Evolutionary conservation across 2,329 filamentous ascomycete genomes (phyloP).

Genomic region (Verticillium dahliae): DNA sequence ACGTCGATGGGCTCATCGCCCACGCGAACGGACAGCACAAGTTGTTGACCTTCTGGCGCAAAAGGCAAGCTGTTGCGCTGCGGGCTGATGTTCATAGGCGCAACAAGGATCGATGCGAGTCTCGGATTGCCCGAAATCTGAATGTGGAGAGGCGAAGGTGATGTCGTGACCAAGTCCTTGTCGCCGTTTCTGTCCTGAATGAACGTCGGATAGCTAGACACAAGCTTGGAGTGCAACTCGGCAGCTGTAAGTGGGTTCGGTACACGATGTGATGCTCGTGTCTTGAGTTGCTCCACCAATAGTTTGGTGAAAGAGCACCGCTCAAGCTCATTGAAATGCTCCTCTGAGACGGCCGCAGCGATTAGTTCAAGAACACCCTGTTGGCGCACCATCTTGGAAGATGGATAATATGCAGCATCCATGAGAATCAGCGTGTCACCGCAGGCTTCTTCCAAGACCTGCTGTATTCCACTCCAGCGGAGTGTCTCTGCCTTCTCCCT

Average conservation of each 20-base stretch:
- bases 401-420: constrained; percentile 53
- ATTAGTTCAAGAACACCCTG: constrained; percentile 50
- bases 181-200: constrained; percentile 43
- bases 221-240: constrained; percentile 47
- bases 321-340: constrained; percentile 39
- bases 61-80: constrained; percentile 29
- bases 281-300: constrained; percentile 42
- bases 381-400: constrained; percentile 43
- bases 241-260: constrained; percentile 40
- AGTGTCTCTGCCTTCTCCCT: constrained; percentile 38
- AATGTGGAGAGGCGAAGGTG: constrained; percentile 48
- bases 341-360: constrained; percentile 47
- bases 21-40: constrained; percentile 44
- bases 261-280: constrained; percentile 34
- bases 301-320: constrained; percentile 46
- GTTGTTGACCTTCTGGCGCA: constrained; percentile 37
- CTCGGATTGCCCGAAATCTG: constrained; percentile 47
- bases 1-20: constrained; percentile 43
- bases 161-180: constrained; percentile 38
- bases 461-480: constrained; percentile 50
- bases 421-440: constrained; percentile 52
- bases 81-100: constrained; percentile 36
- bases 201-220: constrained; percentile 44
- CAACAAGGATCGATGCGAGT: constrained; percentile 49
- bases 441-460: constrained; percentile 47